Conservation (phyloP, 2,329 filamentous ascomycete species). For the Dryadomyces quercus-mongolicae region DNA sequence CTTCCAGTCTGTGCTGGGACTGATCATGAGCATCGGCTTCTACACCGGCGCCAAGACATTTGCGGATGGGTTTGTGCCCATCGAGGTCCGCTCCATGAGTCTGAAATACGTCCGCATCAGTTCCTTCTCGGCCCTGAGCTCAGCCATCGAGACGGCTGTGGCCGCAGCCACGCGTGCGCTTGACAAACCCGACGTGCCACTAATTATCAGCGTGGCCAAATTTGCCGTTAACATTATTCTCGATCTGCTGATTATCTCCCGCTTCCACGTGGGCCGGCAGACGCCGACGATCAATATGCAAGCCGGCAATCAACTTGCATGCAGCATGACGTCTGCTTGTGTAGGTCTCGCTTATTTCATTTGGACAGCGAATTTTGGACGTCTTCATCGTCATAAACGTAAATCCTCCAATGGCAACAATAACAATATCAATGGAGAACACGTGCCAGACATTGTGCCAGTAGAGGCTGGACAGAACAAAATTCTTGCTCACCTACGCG, state of each 20-base stretch:
- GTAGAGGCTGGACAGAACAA: no score
- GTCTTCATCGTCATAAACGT: conserved; percentile 5
- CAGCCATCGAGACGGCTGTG: conserved; percentile 51
- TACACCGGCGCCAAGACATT: conserved; percentile 39
- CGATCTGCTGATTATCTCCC: conserved; percentile 54
- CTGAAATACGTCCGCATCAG: conserved; percentile 53
- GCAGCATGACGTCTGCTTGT: conserved; percentile 42
- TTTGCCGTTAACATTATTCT: conserved; percentile 56
- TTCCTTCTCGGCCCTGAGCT: conserved; percentile 49
- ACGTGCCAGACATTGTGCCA: no score
- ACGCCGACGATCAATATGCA: conserved; percentile 51
- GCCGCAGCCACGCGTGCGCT: conserved; percentile 49
- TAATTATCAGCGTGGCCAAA: conserved; percentile 51
- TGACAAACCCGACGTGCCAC: conserved; percentile 56
- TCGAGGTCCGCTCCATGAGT: conserved; percentile 40
- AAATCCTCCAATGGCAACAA: not conserved
- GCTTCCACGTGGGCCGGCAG: conserved; percentile 43
- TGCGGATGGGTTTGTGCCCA: conserved; percentile 50
- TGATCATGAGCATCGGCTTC: conserved; percentile 49
- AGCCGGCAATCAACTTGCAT: conserved; percentile 49
- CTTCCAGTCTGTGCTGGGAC: conserved; percentile 44
- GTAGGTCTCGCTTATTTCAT: conserved; percentile 50
- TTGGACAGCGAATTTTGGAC: conserved; percentile 22
- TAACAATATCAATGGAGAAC: no score
- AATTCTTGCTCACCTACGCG: conserved; percentile 8